Conservation (phyloP, 225 moss, liverwort and hornwort species). For the Pseudisothecium myosuroides region DNA sequence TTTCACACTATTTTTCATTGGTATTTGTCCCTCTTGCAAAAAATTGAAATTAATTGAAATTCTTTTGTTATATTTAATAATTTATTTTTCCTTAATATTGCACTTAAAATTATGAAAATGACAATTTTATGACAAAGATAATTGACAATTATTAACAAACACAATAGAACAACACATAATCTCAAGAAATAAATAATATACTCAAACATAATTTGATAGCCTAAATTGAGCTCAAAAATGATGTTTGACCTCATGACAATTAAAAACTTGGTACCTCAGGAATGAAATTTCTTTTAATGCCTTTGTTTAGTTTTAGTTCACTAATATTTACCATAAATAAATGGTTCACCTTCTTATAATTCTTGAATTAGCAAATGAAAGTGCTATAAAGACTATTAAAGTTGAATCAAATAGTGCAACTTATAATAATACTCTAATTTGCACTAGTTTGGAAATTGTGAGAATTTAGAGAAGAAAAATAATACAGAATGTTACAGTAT, state of each 20-base stretch:
- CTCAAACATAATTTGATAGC: neutral
- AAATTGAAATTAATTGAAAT: neutral
- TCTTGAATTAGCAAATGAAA: neutral
- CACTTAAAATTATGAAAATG: neutral
- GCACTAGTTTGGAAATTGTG: too few relatives aligned
- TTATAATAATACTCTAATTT: too few relatives aligned
- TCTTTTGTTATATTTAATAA: rapidly evolving
- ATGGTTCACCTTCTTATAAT: neutral
- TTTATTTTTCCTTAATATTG: neutral
- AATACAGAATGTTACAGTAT: too few relatives aligned
- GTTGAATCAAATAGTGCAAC: neutral
- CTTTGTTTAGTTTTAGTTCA: neutral
- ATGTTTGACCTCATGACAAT: neutral
- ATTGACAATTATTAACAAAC: neutral
- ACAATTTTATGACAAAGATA: neutral
- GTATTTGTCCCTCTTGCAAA: neutral
- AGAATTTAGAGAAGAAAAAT: too few relatives aligned
- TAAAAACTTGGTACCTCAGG: neutral
- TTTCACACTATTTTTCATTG: neutral
- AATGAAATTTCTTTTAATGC: neutral
- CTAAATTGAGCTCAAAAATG: too few relatives aligned
- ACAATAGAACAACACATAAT: neutral
- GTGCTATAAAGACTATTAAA: neutral
- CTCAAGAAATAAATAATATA: too few relatives aligned
- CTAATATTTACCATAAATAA: neutral